Evolutionary conservation across 2,329 filamentous ascomycete genomes (phyloP), one percentile per base, ranked within the genome.

Genomic region (Trichoderma cornu-damae): DNA sequence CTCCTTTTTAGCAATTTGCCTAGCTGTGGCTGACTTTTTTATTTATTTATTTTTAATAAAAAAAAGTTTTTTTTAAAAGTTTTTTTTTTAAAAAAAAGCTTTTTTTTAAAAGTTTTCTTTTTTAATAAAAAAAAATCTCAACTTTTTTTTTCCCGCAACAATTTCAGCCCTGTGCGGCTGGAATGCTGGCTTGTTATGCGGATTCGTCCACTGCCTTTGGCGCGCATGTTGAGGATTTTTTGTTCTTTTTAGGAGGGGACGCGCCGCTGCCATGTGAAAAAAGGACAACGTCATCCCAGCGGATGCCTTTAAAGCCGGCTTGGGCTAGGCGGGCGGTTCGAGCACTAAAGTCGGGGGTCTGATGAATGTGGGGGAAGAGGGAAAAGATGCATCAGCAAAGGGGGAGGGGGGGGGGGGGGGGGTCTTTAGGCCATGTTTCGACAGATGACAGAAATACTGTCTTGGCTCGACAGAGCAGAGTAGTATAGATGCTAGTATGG

Each of bases 241-340:
- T 22, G 14, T 37, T 16, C 34, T n/a, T 12, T 37, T 26, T 34
- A 7, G 4, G 20, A 18, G n/a, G 32, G n/a, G 1, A 7, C 49
- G 51, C 42, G 52, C 46, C 38, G 30, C 38, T 26, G 34, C 48
- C 49, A 58, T 58, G 48, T 52, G 48, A 52, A 57, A 58, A 48
- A 32, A 35, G 14, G n/a, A n/a, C 35, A 58, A 58, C 56, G 56
- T 58, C 56, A 58, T 58, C 48, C 12, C 22, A 38, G 56, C 34
- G 40, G 56, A 58, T 52, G 56, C 56, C 48, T 58, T 38, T 44
- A 35, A n/a, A 49, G 53, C 35, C 53, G 49, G n/a, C n/a, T n/a
- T n/a, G n/a, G n/a, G n/a, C 56, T 34, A 40, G 55, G 38, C 40
- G 54, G 44, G 42, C 40, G 43, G 53, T 58, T 52, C 48, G 38